Evolutionary conservation across 1,139 yeast species (phyloP).

Genomic region (Candida sanyaensis): DNA sequence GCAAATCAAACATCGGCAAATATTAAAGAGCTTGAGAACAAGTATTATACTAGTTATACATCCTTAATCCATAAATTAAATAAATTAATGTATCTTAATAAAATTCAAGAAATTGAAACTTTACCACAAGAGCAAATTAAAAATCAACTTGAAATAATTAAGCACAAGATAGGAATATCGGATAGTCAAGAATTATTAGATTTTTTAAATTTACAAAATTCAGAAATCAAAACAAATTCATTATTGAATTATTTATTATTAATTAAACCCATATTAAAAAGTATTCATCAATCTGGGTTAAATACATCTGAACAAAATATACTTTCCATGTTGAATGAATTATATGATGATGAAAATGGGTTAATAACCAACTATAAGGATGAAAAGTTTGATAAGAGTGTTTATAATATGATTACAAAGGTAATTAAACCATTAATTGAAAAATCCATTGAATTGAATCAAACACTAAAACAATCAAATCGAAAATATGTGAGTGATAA

Average conservation of each 20-base stretch:
- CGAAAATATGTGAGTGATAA: slow-evolving; percentile 12
- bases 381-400: background rate
- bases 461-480: slow-evolving; percentile 16
- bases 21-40: slow-evolving; percentile 19
- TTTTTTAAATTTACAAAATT: slow-evolving; percentile 23
- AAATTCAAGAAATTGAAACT: slow-evolving; percentile 17
- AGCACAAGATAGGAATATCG: slow-evolving; percentile 12
- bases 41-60: slow-evolving; percentile 23
- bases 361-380: slow-evolving; percentile 4
- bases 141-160: slow-evolving; percentile 12
- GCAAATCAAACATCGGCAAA: slow-evolving; percentile 2
- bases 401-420: slow-evolving; percentile 9
- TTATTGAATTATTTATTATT: slow-evolving; percentile 27
- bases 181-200: slow-evolving; percentile 22
- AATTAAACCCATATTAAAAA: slow-evolving; percentile 32
- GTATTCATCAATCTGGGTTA: slow-evolving; percentile 33
- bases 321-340: slow-evolving; percentile 21
- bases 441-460: slow-evolving; percentile 17
- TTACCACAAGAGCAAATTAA: slow-evolving; percentile 11
- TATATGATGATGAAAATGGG: slow-evolving; percentile 15
- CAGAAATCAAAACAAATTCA: slow-evolving; percentile 25
- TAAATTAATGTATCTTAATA: slow-evolving; percentile 31
- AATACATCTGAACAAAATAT: slow-evolving; percentile 33
- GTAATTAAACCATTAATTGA: slow-evolving; percentile 18
- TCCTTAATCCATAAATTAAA: slow-evolving; percentile 27